Conservation (phyloP, 179 eudicot genomes). For the Kewa caespitosa region DNA sequence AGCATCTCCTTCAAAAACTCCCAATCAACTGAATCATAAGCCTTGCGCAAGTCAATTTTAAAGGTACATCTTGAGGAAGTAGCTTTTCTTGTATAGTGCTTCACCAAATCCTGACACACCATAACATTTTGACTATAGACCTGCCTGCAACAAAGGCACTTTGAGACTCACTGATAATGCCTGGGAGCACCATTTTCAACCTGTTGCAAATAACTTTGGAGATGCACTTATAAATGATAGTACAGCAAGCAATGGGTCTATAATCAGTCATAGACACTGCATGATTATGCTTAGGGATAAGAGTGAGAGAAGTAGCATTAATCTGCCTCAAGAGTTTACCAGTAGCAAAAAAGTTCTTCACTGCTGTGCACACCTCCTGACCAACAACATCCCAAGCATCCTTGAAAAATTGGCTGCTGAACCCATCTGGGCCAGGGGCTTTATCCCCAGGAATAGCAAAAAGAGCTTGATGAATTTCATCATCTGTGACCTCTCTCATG, state of each 20-base stretch:
- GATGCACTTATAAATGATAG: neutral
- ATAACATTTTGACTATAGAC: neutral
- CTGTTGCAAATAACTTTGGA: neutral
- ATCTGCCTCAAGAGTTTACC: neutral
- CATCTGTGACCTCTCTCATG: neutral
- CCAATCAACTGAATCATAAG: neutral
- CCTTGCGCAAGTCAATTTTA: neutral
- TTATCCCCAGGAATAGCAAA: neutral
- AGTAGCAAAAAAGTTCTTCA: neutral
- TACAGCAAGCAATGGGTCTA: neutral
- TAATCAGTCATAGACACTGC: neutral
- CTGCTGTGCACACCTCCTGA: neutral
- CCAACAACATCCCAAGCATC: neutral
- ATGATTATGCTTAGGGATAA: neutral
- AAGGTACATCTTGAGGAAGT: neutral
- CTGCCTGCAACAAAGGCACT: neutral
- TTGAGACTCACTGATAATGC: neutral
- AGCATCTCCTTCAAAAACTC: neutral
- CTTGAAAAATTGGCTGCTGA: neutral
- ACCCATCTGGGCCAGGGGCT: neutral
- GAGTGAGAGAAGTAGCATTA: neutral
- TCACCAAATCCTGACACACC: neutral
- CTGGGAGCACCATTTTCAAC: neutral
- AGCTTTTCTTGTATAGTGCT: neutral
- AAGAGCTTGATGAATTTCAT: neutral